Evolutionary conservation across 192 early-diverging fungal species (phyloP).

Genomic region (Umbelopsis ramanniana): DNA sequence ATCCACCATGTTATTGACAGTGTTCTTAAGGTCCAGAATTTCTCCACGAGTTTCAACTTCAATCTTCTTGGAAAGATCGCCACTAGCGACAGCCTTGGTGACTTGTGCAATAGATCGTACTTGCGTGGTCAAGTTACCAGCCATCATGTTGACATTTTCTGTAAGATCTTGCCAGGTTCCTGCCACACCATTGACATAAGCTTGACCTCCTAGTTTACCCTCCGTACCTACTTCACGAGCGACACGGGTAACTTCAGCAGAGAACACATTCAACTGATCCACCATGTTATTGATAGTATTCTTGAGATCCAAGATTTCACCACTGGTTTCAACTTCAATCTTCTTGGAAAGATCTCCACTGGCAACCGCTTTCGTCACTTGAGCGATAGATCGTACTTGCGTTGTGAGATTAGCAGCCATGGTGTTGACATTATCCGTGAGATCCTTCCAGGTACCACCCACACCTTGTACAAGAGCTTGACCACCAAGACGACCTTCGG

Average conservation of each 20-base stretch:
- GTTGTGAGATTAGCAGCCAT: slow-evolving; percentile 70
- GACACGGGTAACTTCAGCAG: slow-evolving; percentile 62
- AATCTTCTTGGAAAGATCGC: slow-evolving; percentile 69
- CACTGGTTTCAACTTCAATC: slow-evolving; percentile 65
- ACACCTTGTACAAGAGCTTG: slow-evolving; percentile 62
- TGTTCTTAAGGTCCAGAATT: slow-evolving; percentile 68
- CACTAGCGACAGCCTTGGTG: slow-evolving; percentile 63
- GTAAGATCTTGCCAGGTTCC: slow-evolving; percentile 72
- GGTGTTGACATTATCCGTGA: slow-evolving; percentile 68
- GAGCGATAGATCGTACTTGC: slow-evolving; percentile 74
- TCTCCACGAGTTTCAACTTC: slow-evolving; percentile 68
- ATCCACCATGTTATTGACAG: slow-evolving; percentile 75
- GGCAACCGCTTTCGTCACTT: slow-evolving; percentile 66
- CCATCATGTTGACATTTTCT: slow-evolving; percentile 72
- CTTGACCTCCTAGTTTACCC: slow-evolving; percentile 58
- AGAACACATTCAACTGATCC: slow-evolving; percentile 62
- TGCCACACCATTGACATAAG: slow-evolving; percentile 53
- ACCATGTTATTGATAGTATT: slow-evolving; percentile 77
- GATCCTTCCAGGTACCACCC: slow-evolving; percentile 70
- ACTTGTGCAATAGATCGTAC: slow-evolving; percentile 73
- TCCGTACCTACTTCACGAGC: slow-evolving; percentile 58
- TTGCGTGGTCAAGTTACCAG: slow-evolving; percentile 63
- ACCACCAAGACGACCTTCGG: slow-evolving; percentile 57
- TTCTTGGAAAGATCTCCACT: slow-evolving; percentile 68
- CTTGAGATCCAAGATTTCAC: slow-evolving; percentile 73